These are phyloP conservation scores for Graphium sp. DNA, from an alignment of 2,329 filamentous ascomycete species.

Conservation along the genomic window DNA sequence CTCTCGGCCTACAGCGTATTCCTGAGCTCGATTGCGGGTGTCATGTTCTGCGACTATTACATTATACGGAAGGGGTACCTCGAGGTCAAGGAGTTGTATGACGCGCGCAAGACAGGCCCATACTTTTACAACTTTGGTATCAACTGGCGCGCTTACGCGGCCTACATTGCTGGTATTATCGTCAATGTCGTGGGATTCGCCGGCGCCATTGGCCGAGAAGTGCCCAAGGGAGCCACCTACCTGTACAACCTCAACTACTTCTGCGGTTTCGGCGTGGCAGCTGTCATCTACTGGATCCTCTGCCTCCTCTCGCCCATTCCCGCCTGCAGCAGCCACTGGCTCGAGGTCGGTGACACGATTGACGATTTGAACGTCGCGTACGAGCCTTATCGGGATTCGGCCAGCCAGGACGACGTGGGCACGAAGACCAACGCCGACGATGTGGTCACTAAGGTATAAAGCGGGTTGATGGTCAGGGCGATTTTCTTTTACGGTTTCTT, in stretches of 20 bases:
- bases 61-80: slow-evolving; percentile 68
- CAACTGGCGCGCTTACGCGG: slow-evolving; percentile 69
- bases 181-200: slow-evolving; percentile 89
- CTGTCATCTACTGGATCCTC: slow-evolving; percentile 49
- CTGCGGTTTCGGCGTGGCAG: slow-evolving; percentile 59
- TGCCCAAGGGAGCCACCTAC: slow-evolving; percentile 66
- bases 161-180: slow-evolving; percentile 69
- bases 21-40: slow-evolving; percentile 83
- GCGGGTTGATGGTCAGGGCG: no score
- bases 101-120: slow-evolving; percentile 43
- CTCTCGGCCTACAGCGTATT: slow-evolving; percentile 87
- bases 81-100: slow-evolving; percentile 64
- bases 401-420: slow-evolving; percentile 21
- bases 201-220: slow-evolving; percentile 53
- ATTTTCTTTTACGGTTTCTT: no score
- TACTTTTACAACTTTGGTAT: slow-evolving; percentile 64
- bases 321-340: slow-evolving; percentile 59
- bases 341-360: slow-evolving; percentile 54
- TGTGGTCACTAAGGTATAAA: no score
- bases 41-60: slow-evolving; percentile 83
- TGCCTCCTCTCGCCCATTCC: slow-evolving; percentile 57
- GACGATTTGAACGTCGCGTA: slow-evolving; percentile 33
- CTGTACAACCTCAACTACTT: slow-evolving; percentile 91
- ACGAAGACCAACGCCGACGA: slow-evolving; percentile 13
- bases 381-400: slow-evolving; percentile 15